Evolutionary conservation across 2,329 filamentous ascomycete species (phyloP).

Genomic region (Trichoderma endophyticum): DNA sequence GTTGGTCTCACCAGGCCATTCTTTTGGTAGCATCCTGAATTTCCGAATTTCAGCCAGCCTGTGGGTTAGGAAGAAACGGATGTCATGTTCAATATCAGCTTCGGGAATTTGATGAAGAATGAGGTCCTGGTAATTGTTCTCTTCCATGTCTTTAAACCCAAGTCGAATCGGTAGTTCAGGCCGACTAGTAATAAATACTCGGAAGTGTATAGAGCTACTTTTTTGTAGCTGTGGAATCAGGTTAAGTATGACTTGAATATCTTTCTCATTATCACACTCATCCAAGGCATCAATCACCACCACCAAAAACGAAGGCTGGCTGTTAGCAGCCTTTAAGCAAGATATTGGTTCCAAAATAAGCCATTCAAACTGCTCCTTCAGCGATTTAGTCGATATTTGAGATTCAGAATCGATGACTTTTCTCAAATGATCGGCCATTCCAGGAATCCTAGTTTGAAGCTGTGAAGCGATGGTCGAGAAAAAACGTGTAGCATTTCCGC

Average conservation of each 20-base stretch:
- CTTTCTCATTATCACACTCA: background rate
- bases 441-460: background rate
- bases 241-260: background rate
- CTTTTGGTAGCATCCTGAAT: background rate
- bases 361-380: background rate
- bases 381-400: background rate
- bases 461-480: background rate
- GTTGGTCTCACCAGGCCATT: background rate
- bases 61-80: rapidly evolving
- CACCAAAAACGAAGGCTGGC: background rate
- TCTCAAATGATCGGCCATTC: background rate
- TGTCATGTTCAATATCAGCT: background rate
- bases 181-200: background rate
- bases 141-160: background rate
- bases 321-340: rapidly evolving
- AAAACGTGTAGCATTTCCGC: background rate
- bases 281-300: background rate
- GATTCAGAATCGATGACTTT: background rate
- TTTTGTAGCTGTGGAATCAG: background rate
- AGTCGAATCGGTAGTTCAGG: background rate
- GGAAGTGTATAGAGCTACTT: background rate
- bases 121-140: background rate
- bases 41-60: background rate
- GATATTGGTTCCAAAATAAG: background rate
- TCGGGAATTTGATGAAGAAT: background rate